Percentiles rank a stretch among this genome's conserved stretches.
These are phyloP conservation scores for Hirschfeldia incana DNA, from an alignment of 345 rosid genomes.

Conservation along the genomic window DNA sequence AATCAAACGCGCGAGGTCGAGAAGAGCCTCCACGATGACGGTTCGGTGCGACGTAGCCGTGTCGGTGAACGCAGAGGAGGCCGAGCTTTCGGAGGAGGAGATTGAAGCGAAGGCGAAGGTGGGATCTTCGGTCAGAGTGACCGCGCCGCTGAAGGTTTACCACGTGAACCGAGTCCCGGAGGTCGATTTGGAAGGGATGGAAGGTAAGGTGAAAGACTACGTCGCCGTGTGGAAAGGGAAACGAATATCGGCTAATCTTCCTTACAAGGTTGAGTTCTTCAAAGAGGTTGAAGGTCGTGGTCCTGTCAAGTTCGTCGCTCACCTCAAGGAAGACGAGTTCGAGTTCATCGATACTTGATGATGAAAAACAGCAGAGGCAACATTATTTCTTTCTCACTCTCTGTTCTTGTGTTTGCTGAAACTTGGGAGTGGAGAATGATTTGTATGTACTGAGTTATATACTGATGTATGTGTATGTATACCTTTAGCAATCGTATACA, in stretches of 20 bases:
- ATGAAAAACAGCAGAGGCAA: slow-evolving; percentile 10
- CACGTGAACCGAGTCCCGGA: slow-evolving; percentile 79
- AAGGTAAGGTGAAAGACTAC: slow-evolving; percentile 73
- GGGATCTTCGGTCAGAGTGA: slow-evolving; percentile 74
- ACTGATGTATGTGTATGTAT: slow-evolving; percentile 13
- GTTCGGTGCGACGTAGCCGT: slow-evolving; percentile 47
- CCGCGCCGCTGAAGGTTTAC: slow-evolving; percentile 72
- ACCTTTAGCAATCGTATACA: slow-evolving; percentile 19
- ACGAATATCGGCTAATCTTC: slow-evolving; percentile 74
- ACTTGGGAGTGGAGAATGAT: slow-evolving; percentile 25
- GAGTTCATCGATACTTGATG: slow-evolving; percentile 51
- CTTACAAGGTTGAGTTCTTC: slow-evolving; percentile 71
- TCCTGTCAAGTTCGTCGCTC: slow-evolving; percentile 69
- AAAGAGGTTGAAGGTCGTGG: slow-evolving; percentile 63
- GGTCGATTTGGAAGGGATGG: slow-evolving; percentile 69
- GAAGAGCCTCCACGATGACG: slow-evolving; percentile 1
- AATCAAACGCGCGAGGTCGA: slow-evolving; percentile 15
- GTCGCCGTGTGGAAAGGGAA: slow-evolving; percentile 73
- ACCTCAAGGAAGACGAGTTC: slow-evolving; percentile 84
- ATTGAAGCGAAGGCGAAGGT: slow-evolving; percentile 41
- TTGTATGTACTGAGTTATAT: slow-evolving; percentile 11
- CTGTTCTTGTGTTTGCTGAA: slow-evolving; percentile 1
- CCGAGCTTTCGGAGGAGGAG: slow-evolving; percentile 31
- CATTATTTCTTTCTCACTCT: not conserved
- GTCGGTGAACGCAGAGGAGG: slow-evolving; percentile 24